Evolutionary conservation across 257 asterid species (phyloP).

Genomic region (Capsicum chinense): DNA sequence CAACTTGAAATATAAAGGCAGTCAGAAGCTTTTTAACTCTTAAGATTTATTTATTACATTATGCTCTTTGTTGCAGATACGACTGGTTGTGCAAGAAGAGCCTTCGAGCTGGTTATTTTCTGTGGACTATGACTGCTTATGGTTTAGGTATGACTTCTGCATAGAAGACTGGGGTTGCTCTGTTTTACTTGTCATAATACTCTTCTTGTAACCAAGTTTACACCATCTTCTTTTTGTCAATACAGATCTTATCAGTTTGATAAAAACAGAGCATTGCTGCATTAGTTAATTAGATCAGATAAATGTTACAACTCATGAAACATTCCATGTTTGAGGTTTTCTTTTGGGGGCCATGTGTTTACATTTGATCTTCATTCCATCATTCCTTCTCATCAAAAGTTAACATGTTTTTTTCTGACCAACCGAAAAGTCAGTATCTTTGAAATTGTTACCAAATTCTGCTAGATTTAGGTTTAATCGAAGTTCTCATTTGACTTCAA

Average conservation of each 20-base stretch:
- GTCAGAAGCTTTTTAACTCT: background rate
- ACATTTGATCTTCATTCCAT: background rate
- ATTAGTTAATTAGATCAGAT: conserved; percentile 1
- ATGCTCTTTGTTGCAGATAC: conserved; percentile 55
- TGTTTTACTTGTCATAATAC: background rate
- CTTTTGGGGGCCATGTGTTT: background rate
- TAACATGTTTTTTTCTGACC: background rate
- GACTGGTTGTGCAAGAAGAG: conserved; percentile 88
- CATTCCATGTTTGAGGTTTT: conserved; percentile 10
- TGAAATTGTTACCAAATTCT: background rate
- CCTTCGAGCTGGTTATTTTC: conserved; percentile 76
- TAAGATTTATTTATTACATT: conserved; percentile 11
- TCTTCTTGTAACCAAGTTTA: conserved; percentile 12
- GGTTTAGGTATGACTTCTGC: conserved; percentile 45
- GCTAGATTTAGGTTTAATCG: background rate
- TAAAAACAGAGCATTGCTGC: conserved; percentile 8
- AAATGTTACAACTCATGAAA: background rate
- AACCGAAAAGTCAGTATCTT: conserved; percentile 9
- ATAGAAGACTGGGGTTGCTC: background rate
- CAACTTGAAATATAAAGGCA: background rate
- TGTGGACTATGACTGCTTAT: conserved; percentile 89
- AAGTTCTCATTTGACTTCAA: background rate
- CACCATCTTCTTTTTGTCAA: conserved; percentile 4
- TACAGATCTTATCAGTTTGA: background rate
- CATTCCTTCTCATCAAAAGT: background rate